Evolutionary conservation across 2,329 filamentous ascomycete genomes (phyloP).

Genomic region (Gnomoniopsis smithogilvyi): DNA sequence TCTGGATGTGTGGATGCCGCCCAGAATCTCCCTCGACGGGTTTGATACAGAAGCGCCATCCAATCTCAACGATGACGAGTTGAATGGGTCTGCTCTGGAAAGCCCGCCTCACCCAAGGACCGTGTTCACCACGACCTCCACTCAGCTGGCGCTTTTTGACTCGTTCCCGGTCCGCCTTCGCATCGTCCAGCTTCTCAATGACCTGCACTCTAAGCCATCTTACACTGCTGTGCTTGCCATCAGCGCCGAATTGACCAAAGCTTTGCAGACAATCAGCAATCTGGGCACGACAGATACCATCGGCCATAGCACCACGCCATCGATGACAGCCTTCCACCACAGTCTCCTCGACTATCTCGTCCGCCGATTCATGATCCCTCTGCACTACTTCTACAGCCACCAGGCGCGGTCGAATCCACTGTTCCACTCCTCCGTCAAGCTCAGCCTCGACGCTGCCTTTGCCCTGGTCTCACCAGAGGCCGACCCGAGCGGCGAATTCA

Average conservation of each 20-base stretch:
- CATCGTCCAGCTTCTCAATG: not conserved
- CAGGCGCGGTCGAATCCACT: conserved; percentile 16
- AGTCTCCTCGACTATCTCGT: not conserved
- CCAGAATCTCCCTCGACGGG: conserved; percentile 41
- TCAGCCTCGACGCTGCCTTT: not conserved
- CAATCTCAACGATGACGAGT: conserved; percentile 50
- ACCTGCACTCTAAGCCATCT: not conserved
- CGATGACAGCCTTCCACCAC: not conserved
- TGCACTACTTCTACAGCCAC: conserved; percentile 17
- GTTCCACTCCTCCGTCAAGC: conserved; percentile 21
- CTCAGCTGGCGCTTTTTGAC: not conserved
- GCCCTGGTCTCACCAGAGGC: not conserved
- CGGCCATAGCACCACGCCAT: not conserved
- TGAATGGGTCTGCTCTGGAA: conserved; percentile 25
- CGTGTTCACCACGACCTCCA: not conserved
- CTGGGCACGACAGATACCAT: too few species aligned
- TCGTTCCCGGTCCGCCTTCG: not conserved
- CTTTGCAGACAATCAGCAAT: too few species aligned
- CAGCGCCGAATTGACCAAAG: too few species aligned
- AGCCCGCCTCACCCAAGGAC: not conserved
- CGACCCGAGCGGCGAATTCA: not conserved
- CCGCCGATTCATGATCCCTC: not conserved
- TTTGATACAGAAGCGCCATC: conserved; percentile 49
- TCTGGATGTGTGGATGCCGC: conserved; percentile 48
- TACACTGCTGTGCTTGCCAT: not conserved